Evolutionary conservation across 2,329 filamentous ascomycete genomes (phyloP), one percentile per base, ranked within the genome.

Genomic region (Nigrospora osmanthi): DNA sequence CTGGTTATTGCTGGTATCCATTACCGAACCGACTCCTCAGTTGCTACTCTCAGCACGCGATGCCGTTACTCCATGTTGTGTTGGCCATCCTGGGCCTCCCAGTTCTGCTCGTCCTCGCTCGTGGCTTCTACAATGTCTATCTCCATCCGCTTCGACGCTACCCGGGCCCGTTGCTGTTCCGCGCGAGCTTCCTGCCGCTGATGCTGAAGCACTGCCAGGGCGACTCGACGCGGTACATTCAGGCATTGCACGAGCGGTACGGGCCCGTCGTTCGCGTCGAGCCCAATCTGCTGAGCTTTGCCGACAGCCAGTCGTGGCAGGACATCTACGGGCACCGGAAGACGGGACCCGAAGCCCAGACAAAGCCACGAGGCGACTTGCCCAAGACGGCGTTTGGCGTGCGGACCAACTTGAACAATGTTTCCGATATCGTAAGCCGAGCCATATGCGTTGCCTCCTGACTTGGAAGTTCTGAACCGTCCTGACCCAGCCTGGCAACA

Each of bases 271-370:
- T 47, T 9, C 36, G 45, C 11, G 31, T 47, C 37, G 45, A 35
- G 15, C 45, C 45, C n/a, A 40, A 47, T 33, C 66, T 72, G 51
- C 57, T 73, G 28, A 62, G 62, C 3, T 73, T 63, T 51, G 58
- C 54, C 19, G 47, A 65, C 62, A 50, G 61, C 1, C 53, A 60
- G 33, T 65, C 65, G 4, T 69, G 64, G 64, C 58, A 57, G 40
- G 66, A 69, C 38, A 67, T 69, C 42, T 67, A 66, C 50, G 64
- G 66, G 32, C 63, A 67, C 49, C 58, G 59, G 38, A 39, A 39
- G 15, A 16, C 34, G 14, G 34, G 34, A 5, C 13, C 34, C 34
- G 34, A 35, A 6, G 13, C 34, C 6, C 10, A n/a, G 11, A 28
- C 15, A 10, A 39, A 19, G 13, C 11, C 38, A 1, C 12, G 19